Conservation (phyloP, 73 alveolate species). For the Blepharisma japonicum region DNA sequence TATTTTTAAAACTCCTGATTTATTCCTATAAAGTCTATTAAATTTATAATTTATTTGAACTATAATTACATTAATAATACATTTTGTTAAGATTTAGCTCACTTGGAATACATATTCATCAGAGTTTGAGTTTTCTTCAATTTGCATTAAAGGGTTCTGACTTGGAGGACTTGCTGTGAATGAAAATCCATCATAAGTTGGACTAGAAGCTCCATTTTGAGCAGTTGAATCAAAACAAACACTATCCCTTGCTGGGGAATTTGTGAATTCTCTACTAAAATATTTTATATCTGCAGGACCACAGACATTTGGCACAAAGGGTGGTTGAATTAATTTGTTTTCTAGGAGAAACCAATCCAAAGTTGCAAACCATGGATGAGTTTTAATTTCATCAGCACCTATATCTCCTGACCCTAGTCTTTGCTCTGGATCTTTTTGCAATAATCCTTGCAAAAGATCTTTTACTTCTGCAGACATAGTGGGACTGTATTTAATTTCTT, state of each 20-base stretch:
- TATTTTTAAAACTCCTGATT: no score
- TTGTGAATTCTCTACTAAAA: conserved; percentile 28
- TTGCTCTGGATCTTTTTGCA: conserved; percentile 42
- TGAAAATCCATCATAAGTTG: background rate
- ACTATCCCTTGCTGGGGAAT: background rate
- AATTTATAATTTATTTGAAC: no score
- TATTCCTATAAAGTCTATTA: no score
- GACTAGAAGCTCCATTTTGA: background rate
- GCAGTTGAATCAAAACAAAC: no score
- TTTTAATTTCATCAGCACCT: conserved; percentile 50
- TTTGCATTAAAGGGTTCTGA: no score
- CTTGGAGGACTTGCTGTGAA: no score
- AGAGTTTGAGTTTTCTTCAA: no score
- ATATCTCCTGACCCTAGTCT: conserved; percentile 38
- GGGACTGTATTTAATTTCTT: conserved; percentile 26
- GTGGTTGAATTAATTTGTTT: conserved; percentile 54
- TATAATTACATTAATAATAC: no score
- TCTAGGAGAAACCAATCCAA: conserved; percentile 58
- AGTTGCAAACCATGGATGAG: conserved; percentile 48
- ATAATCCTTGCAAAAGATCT: conserved; percentile 40
- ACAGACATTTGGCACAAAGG: conserved; percentile 40
- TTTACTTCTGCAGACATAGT: conserved; percentile 30
- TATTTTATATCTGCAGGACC: conserved; percentile 35
- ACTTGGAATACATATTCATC: no score
- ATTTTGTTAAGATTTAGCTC: no score